Evolutionary conservation across 163 green algal genomes (phyloP), one percentile per base, ranked within the genome.

Genomic region (Smithsoniella earleae): DNA sequence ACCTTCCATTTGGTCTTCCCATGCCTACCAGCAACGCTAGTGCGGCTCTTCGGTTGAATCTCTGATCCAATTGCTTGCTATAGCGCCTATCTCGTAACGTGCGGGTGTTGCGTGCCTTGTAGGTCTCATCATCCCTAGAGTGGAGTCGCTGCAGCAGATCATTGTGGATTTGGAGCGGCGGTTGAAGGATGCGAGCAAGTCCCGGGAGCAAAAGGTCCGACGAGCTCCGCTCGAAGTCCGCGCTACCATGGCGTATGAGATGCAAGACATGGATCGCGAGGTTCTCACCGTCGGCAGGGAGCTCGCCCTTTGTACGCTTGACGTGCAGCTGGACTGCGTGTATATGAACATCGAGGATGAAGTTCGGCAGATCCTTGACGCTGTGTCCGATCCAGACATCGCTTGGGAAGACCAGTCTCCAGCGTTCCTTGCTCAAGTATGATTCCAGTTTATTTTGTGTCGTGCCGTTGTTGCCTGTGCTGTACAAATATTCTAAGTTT

Each of bases 291-390:
- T 66, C 18, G 55, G 55, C 3, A 28, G 55, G 25, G 55, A 66
- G 55, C 55, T 66, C 20, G 55, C 55, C 16, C 55, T 92, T 34
- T 75, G 81, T 31, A 91, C 83, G n/a, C 79, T 96, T 62, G 86
- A 95, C 79, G 82, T 97, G 31, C 87, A 97, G 81, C 90, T 97
- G 87, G 88, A 95, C 77, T 89, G 88, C 30, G 82, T 96, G 10
- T 95, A 89, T 49, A 69, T 66, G 2, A 80, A 66, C 25, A 72
- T 97, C 45, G 92, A 97, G 81, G 84, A 91, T 2, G 92, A 97
- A 80, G 85, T 88, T 1, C 69, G 96, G 33, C 88, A 96, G 46
- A 63, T 96, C 3, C 72, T 69, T 20, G 79, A 78, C 36, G 78
- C 13, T 6, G 52, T 22, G 40, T 10, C 40, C 40, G 40, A 13